phyloP scores from a whole-genome alignment of 257 asterid species.

The Penstemon eatonii region DNA sequence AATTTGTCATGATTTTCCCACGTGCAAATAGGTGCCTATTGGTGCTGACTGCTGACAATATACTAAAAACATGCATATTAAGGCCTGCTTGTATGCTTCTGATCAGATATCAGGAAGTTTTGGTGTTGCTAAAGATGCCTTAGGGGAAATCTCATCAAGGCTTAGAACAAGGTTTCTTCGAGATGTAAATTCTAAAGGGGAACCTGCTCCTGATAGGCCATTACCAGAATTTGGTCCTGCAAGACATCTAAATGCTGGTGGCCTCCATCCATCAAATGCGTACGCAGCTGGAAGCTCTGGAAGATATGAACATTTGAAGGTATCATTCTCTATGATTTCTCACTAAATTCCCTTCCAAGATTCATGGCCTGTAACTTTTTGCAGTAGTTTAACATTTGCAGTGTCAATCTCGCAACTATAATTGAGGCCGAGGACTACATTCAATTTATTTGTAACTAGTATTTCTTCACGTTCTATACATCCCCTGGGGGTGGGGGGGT shows the following conservation, averaged over 20 bases:
- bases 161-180: slow-evolving; percentile 68
- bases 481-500: too few relatives aligned
- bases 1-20: slow-evolving; percentile 10
- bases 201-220: slow-evolving; percentile 48
- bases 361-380: slow-evolving; percentile 2
- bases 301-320: slow-evolving; percentile 58
- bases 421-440: too few relatives aligned
- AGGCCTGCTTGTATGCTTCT: slow-evolving; percentile 25
- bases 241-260: slow-evolving; percentile 40
- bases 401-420: too few relatives aligned
- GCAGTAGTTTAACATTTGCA: neutral
- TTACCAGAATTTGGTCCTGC: slow-evolving; percentile 51
- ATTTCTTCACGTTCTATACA: too few relatives aligned
- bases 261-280: slow-evolving; percentile 39
- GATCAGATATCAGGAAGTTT: slow-evolving; percentile 68
- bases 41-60: slow-evolving; percentile 20
- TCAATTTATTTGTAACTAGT: too few relatives aligned
- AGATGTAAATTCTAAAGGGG: slow-evolving; percentile 52
- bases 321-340: slow-evolving; percentile 28
- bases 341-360: slow-evolving; percentile 1
- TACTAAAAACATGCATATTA: slow-evolving; percentile 11
- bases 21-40: slow-evolving; percentile 20
- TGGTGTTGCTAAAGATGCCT: slow-evolving; percentile 73
- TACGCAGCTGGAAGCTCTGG: slow-evolving; percentile 48
- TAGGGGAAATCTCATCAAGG: slow-evolving; percentile 74